Conservation (phyloP, 192 early-diverging fungal species). For the Coemansia sp. region DNA sequence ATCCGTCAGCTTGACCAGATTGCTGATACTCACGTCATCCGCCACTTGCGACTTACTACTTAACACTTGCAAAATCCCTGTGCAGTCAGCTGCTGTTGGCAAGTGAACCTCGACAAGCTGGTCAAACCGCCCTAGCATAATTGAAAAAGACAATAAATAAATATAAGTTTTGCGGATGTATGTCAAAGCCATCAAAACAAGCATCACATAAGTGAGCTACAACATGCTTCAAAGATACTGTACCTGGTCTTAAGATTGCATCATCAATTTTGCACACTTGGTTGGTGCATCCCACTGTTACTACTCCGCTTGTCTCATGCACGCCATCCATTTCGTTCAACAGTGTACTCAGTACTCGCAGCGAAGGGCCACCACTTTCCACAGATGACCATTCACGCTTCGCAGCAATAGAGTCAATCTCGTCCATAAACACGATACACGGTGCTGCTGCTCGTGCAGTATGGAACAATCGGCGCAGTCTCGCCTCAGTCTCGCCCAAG, state of each 20-base stretch:
- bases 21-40: slow-evolving; percentile 51
- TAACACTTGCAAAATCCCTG: slow-evolving; percentile 70
- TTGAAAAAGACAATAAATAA: neutral
- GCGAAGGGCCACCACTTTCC: slow-evolving; percentile 77
- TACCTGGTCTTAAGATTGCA: slow-evolving; percentile 74
- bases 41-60: slow-evolving; percentile 63
- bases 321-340: slow-evolving; percentile 99
- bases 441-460: slow-evolving; percentile 85
- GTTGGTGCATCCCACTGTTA: slow-evolving; percentile 94
- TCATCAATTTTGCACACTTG: slow-evolving; percentile 86
- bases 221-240: neutral
- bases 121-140: slow-evolving; percentile 78
- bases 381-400: slow-evolving; percentile 64
- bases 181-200: neutral
- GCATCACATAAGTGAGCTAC: neutral
- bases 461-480: slow-evolving; percentile 79
- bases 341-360: slow-evolving; percentile 88
- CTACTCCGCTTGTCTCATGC: slow-evolving; percentile 76
- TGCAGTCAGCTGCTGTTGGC: slow-evolving; percentile 62
- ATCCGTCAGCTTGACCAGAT: slow-evolving; percentile 32
- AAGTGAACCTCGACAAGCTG: slow-evolving; percentile 75
- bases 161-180: neutral
- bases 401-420: slow-evolving; percentile 90
- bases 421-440: slow-evolving; percentile 93
- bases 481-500: slow-evolving; percentile 88